Evolutionary conservation across 225 moss, liverwort and hornwort genomes (phyloP), one percentile per base, ranked within the genome.

Genomic region (Pseudoscleropodium purum): DNA sequence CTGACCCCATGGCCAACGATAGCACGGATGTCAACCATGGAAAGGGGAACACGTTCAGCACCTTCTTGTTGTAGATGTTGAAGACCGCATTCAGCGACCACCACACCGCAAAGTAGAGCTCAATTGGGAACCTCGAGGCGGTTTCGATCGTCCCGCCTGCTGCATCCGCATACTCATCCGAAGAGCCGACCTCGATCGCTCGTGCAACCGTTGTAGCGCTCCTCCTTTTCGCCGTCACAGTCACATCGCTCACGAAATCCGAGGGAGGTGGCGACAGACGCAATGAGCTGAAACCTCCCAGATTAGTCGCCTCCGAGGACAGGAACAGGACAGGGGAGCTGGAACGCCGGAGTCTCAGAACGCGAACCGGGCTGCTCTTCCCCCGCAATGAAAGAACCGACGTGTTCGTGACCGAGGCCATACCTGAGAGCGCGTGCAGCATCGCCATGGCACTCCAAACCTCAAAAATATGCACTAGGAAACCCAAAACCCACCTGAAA

Each of bases 51-150:
- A 91, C 97, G 65, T 97, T 98, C 89, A 98, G 87, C n/a, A 97
- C 98, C 91, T 96, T 98, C 94, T 98, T 98, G 92, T 98, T 98
- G 91, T 97, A 98, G 56, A 98, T 98, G 91, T 98, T 98, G 88
- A 98, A 98, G 37, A 97, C 93, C 30, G 95, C 97, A 87, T 98
- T 98, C 54, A 98, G 90, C 18, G 95, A 92, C 98, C 98, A 98
- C 98, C 98, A 98, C 34, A 94, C 93, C 29, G 90, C 81, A 66
- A 97, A 98, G 83, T 95, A 96, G 24, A 94, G 89, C 90, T 93
- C 96, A 73, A 97, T 96, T 56, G 92, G 91, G 74, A 91, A 91
- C 85, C 91, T 75, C 90, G 90, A 84, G 65, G 51, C 27, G 60
- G 81, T 83, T 33, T 85, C 88, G 51, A 47, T 69, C 65, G 69